A percentile compares a stretch with the other conserved stretches of the same genome.
These are phyloP conservation scores for Gnetum montanum DNA, from an alignment of 75 land plant genomes.

Conservation along the genomic window DNA sequence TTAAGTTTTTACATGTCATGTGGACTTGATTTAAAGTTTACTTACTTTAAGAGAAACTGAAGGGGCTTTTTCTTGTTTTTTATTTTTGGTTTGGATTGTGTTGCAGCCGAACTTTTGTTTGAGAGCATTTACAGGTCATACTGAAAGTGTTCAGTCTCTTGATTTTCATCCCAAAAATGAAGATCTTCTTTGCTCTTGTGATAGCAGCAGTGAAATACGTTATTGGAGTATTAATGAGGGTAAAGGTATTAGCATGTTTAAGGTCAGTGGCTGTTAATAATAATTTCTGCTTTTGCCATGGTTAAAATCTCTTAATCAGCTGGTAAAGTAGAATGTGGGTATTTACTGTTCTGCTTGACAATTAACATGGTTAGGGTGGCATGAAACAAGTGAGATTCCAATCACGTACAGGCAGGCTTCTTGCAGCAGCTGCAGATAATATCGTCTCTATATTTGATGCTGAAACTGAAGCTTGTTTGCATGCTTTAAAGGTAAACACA, in stretches of 20 bases:
- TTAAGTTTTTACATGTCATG: neutral
- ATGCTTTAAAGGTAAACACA: conserved; percentile 33
- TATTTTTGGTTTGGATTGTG: neutral
- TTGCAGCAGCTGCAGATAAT: conserved; percentile 59
- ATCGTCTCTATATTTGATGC: conserved; percentile 67
- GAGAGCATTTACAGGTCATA: conserved; percentile 62
- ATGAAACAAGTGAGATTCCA: conserved; percentile 59
- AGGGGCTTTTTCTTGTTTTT: neutral
- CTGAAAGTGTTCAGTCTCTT: conserved; percentile 52
- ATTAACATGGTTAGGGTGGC: conserved; percentile 50
- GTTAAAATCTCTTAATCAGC: no score
- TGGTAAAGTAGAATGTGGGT: no score
- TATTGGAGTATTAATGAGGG: conserved; percentile 67
- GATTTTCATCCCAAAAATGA: conserved; percentile 73
- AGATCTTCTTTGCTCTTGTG: conserved; percentile 72
- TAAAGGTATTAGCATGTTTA: conserved; percentile 38
- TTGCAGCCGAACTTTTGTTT: conserved; percentile 62
- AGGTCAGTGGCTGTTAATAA: conserved; percentile 31
- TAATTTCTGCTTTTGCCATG: neutral
- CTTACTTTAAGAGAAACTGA: neutral
- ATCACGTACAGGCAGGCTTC: conserved; percentile 38
- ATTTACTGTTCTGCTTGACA: no score
- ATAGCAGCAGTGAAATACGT: conserved; percentile 63
- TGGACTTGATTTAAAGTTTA: neutral
- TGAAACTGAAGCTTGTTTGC: conserved; percentile 32